Conservation (phyloP, 228 moss, liverwort and hornwort species). For the Sphagnum fallax region DNA sequence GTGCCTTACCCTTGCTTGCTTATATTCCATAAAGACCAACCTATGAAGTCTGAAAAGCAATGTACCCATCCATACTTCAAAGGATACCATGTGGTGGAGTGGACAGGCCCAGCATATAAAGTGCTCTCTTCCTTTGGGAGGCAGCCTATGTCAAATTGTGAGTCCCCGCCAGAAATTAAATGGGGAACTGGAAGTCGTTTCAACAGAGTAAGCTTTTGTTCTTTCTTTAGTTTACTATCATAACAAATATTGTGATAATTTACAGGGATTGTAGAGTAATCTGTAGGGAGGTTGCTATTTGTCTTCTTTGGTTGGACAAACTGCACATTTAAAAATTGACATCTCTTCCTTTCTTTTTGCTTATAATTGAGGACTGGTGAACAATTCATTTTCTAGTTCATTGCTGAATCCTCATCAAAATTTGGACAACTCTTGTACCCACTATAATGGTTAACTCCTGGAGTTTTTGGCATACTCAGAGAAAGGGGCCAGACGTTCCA, state of each 20-base stretch:
- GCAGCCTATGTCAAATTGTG: constrained; percentile 32
- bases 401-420: neutral
- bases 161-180: constrained; percentile 47
- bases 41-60: neutral
- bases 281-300: neutral
- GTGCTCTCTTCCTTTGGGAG: constrained; percentile 49
- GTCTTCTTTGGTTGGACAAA: neutral
- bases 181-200: constrained; percentile 44
- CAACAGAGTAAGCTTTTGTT: constrained; percentile 20
- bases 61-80: neutral
- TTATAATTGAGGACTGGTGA: neutral
- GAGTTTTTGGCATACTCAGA: constrained; percentile 20
- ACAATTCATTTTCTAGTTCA: neutral
- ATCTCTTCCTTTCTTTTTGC: neutral
- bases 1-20: neutral
- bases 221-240: neutral
- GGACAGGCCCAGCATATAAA: constrained; percentile 48
- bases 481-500: constrained; percentile 19
- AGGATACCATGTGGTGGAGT: constrained; percentile 3
- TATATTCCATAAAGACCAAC: neutral
- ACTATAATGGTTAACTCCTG: neutral
- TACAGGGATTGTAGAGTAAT: neutral
- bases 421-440: neutral
- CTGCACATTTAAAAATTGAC: neutral
- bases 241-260: neutral